Conservation (phyloP, 129 eudicot species). For the Artemisia annua region DNA sequence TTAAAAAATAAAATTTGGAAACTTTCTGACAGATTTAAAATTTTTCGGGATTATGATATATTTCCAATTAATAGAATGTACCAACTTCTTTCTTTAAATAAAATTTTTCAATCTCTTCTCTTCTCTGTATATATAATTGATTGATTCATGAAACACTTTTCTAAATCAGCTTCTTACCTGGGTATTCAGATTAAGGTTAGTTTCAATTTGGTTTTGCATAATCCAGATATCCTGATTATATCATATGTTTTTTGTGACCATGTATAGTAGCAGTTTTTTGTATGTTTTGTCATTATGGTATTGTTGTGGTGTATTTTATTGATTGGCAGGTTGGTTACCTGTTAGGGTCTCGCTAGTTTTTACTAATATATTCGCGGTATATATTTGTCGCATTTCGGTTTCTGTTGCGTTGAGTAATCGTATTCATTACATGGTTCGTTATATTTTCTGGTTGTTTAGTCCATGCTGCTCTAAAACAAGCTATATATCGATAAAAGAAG, state of each 20-base stretch:
- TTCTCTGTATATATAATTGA: conserved; percentile 4
- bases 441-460: neutral
- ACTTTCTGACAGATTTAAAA: too few relatives aligned
- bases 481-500: neutral
- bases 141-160: neutral
- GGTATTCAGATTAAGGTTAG: conserved; percentile 37
- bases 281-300: too few relatives aligned
- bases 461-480: neutral
- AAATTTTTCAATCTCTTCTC: neutral
- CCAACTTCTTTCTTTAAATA: too few relatives aligned
- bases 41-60: too few relatives aligned
- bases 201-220: neutral
- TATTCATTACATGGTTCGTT: neutral
- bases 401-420: neutral
- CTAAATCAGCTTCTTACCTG: conserved; percentile 14
- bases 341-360: too few relatives aligned
- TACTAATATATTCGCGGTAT: too few relatives aligned
- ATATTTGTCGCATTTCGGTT: neutral
- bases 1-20: too few relatives aligned
- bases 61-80: too few relatives aligned
- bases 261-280: too few relatives aligned
- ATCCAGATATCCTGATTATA: conserved; percentile 14
- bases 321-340: too few relatives aligned
- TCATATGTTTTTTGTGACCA: neutral
- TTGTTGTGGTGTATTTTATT: too few relatives aligned